Evolutionary conservation across 2,329 filamentous ascomycete genomes (phyloP).

Genomic region (Alternaria rosae): DNA sequence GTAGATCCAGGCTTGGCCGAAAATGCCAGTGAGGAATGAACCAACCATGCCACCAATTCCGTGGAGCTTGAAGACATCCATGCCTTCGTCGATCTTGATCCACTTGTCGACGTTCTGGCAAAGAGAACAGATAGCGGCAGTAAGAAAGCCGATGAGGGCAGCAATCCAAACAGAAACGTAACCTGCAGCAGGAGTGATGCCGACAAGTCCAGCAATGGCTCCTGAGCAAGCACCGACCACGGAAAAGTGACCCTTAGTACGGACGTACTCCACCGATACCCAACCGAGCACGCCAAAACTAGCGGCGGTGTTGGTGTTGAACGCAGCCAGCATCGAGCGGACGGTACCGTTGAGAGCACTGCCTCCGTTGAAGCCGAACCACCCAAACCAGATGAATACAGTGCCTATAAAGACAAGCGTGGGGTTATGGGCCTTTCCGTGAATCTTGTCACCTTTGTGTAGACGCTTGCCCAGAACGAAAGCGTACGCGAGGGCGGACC

Average conservation of each 20-base stretch:
- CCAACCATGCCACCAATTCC: conserved; percentile 65
- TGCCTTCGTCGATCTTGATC: conserved; percentile 64
- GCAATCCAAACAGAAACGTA: conserved; percentile 63
- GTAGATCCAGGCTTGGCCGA: conserved; percentile 59
- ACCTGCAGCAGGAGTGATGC: conserved; percentile 65
- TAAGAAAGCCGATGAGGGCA: conserved; percentile 64
- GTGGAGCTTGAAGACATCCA: conserved; percentile 68
- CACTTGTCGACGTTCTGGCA: conserved; percentile 62
- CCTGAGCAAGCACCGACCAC: conserved; percentile 65
- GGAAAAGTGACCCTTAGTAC: conserved; percentile 61
- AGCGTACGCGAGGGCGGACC: conserved; percentile 69
- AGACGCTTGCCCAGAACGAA: conserved; percentile 68
- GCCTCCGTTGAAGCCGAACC: conserved; percentile 67
- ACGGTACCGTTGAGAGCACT: conserved; percentile 57
- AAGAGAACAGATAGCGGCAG: conserved; percentile 59
- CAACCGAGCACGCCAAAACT: conserved; percentile 63
- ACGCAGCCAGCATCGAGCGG: conserved; percentile 62
- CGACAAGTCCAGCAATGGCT: conserved; percentile 66
- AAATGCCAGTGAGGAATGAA: conserved; percentile 65
- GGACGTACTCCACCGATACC: conserved; percentile 62
- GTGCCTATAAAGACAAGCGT: conserved; percentile 70
- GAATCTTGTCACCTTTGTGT: conserved; percentile 57
- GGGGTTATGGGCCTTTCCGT: conserved; percentile 68
- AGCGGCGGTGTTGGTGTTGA: conserved; percentile 66
- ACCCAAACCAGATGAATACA: conserved; percentile 70